phyloP scores from a whole-genome alignment of 805 yeast species.

The Ogataea kodamae region DNA sequence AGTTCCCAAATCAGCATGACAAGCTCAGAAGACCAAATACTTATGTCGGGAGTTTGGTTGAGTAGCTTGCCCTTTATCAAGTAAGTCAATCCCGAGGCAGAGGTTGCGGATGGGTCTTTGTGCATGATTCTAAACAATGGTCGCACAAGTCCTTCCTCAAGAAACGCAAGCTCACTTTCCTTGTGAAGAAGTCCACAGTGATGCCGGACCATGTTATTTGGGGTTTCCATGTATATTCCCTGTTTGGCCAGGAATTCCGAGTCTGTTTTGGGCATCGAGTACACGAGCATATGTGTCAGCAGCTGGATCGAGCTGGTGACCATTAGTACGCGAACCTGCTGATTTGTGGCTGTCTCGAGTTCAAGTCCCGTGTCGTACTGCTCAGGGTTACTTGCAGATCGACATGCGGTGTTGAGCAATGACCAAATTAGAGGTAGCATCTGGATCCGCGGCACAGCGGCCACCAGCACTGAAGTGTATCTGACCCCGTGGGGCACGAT shows the following conservation, averaged over 20 bases:
- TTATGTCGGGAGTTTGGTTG: slow-evolving; percentile 17
- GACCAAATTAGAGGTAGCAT: slow-evolving; percentile 60
- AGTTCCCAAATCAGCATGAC: slow-evolving; percentile 71
- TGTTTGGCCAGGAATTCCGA: slow-evolving; percentile 34
- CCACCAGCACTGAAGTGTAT: slow-evolving; percentile 54
- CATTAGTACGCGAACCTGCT: slow-evolving; percentile 43
- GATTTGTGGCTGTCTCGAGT: slow-evolving; percentile 27
- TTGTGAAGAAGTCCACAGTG: slow-evolving; percentile 52
- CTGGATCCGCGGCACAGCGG: slow-evolving; percentile 46
- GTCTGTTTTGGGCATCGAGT: slow-evolving; percentile 56
- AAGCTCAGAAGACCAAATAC: slow-evolving; percentile 54
- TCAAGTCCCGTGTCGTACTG: slow-evolving; percentile 45
- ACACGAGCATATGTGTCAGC: slow-evolving; percentile 55
- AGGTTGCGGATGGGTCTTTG: slow-evolving; percentile 12
- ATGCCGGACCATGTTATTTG: slow-evolving; percentile 46
- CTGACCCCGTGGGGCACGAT: slow-evolving; percentile 54
- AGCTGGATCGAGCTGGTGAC: slow-evolving; percentile 60
- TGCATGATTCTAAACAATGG: slow-evolving; percentile 45
- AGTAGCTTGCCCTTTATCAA: slow-evolving; percentile 26
- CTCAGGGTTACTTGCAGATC: slow-evolving; percentile 39
- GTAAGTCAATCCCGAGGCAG: slow-evolving; percentile 23
- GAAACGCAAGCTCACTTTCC: slow-evolving; percentile 49
- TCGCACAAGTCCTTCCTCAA: slow-evolving; percentile 45
- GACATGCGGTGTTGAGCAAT: slow-evolving; percentile 57
- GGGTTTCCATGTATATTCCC: slow-evolving; percentile 32